phyloP scores from a whole-genome alignment of 2,329 filamentous ascomycete genomes.

The Botrytis deweyae region DNA sequence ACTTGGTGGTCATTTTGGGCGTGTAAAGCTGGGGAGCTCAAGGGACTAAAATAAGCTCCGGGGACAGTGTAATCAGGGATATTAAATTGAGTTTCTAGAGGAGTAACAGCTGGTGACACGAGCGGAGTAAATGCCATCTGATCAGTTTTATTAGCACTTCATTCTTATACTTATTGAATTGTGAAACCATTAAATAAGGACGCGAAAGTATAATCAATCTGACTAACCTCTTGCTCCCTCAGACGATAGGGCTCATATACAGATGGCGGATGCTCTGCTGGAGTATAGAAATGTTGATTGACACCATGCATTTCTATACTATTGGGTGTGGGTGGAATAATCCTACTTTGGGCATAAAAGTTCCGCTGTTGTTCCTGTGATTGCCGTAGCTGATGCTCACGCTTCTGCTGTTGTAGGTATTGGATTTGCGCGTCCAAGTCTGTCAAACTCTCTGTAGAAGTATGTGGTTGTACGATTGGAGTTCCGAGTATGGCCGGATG shows the following conservation, averaged over 20 bases:
- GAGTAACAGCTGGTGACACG: constrained; percentile 81
- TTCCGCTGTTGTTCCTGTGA: constrained; percentile 51
- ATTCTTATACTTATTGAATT: not conserved
- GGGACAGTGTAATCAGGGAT: constrained; percentile 56
- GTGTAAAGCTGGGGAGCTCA: constrained; percentile 77
- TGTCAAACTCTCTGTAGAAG: constrained; percentile 53
- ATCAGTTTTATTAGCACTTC: not conserved
- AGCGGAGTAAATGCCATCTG: constrained; percentile 77
- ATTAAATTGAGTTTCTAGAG: constrained; percentile 68
- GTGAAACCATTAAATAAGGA: not conserved
- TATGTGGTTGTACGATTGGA: constrained; percentile 45
- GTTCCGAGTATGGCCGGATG: constrained; percentile 47
- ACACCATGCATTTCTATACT: constrained; percentile 72
- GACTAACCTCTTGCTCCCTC: constrained; percentile 66
- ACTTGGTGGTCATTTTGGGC: constrained; percentile 60
- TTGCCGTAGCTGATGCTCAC: constrained; percentile 52
- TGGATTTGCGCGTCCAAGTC: constrained; percentile 66
- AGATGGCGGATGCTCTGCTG: constrained; percentile 52
- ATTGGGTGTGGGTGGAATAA: constrained; percentile 76
- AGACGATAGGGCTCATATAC: constrained; percentile 62
- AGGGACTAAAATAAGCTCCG: constrained; percentile 75
- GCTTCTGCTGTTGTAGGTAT: constrained; percentile 62
- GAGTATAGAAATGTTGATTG: constrained; percentile 57
- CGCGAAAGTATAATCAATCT: not conserved
- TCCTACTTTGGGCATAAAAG: constrained; percentile 56